Evolutionary conservation across 371 early-diverging fungal species (phyloP).

Genomic region (Mucor sp.): DNA sequence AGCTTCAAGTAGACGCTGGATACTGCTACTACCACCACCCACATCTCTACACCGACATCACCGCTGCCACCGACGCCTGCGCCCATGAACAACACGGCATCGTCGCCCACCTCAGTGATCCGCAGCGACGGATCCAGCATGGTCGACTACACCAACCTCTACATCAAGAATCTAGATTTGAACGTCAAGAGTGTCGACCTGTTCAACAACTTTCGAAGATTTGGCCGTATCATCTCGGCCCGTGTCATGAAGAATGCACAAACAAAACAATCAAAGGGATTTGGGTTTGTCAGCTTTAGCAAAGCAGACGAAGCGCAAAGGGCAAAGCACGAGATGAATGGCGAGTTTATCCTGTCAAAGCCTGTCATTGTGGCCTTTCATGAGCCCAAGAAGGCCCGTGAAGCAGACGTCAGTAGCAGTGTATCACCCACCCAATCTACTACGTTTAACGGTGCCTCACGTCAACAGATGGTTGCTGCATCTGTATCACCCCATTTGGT

Average conservation of each 20-base stretch:
- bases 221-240: constrained; percentile 55
- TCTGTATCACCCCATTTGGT: constrained; percentile 2
- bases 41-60: background rate
- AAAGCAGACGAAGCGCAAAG: constrained; percentile 42
- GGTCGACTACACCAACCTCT: constrained; percentile 49
- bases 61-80: background rate
- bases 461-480: background rate
- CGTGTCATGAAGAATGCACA: constrained; percentile 51
- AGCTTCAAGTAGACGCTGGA: background rate
- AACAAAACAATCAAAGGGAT: constrained; percentile 50
- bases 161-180: constrained; percentile 57
- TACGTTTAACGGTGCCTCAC: background rate
- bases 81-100: background rate
- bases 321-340: constrained; percentile 45
- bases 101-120: background rate
- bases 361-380: constrained; percentile 49
- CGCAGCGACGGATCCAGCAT: constrained; percentile 6
- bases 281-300: constrained; percentile 52
- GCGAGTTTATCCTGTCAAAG: constrained; percentile 34
- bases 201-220: constrained; percentile 47
- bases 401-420: background rate
- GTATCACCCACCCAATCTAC: constrained; percentile 1
- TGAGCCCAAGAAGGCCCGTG: constrained; percentile 48
- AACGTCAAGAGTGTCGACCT: constrained; percentile 50
- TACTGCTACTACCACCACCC: background rate